Conservation (phyloP, 305 asterid species). For the Salvia sclarea region DNA sequence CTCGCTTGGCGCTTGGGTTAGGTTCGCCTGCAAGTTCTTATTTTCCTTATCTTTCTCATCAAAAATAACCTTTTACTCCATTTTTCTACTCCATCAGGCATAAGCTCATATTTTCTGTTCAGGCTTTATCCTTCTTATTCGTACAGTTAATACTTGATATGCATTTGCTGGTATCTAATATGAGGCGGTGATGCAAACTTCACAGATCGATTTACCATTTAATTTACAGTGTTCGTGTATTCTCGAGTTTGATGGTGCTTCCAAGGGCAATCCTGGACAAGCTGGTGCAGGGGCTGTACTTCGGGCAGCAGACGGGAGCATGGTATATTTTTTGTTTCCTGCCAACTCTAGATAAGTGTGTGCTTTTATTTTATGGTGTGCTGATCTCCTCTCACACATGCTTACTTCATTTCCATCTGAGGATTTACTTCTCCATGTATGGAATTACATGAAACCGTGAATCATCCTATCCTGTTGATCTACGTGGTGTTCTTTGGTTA, state of each 20-base stretch:
- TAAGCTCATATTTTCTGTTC: background rate
- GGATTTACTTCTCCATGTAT: background rate
- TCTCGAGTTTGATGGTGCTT: constrained; percentile 78
- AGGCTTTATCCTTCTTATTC: background rate
- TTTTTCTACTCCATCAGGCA: background rate
- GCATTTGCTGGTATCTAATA: constrained; percentile 22
- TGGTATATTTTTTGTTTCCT: constrained; percentile 36
- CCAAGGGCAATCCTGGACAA: constrained; percentile 80
- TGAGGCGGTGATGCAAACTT: constrained; percentile 26
- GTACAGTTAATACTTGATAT: background rate
- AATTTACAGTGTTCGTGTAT: constrained; percentile 55
- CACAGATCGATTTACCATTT: constrained; percentile 34
- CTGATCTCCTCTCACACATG: background rate
- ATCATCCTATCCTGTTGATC: background rate
- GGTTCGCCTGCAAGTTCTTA: background rate
- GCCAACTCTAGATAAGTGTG: background rate
- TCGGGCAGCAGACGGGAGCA: constrained; percentile 70
- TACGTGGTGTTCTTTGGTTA: background rate
- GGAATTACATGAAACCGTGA: constrained; percentile 4
- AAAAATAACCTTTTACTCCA: background rate
- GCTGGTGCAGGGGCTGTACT: constrained; percentile 84
- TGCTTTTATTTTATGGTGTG: background rate
- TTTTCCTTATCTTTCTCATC: background rate
- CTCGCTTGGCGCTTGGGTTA: no score
- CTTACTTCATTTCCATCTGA: background rate